These are phyloP conservation scores for Teratosphaeria pseudoeucalypti DNA, from an alignment of 2,329 filamentous ascomycete genomes.

Conservation along the genomic window DNA sequence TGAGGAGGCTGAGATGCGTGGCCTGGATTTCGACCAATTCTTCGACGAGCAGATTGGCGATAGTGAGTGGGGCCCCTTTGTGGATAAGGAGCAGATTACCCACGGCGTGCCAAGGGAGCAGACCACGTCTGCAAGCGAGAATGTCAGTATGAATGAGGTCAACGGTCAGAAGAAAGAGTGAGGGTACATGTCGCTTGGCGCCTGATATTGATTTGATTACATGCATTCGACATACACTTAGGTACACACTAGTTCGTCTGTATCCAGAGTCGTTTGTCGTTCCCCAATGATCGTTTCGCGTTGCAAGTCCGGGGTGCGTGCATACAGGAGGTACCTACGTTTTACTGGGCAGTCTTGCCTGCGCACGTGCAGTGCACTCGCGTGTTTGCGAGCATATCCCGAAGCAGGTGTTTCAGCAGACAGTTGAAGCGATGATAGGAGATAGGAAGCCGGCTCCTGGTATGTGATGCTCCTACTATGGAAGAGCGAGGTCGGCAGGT, in stretches of 20 bases:
- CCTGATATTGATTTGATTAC: neutral
- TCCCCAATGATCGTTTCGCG: neutral
- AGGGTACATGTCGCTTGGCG: neutral
- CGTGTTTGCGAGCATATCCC: neutral
- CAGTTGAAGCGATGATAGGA: too few relatives aligned
- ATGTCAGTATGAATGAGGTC: neutral
- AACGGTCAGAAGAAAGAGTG: neutral
- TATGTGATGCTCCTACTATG: too few relatives aligned
- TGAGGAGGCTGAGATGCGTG: conserved; percentile 46
- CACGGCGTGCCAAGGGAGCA: conserved; percentile 2
- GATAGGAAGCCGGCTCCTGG: too few relatives aligned
- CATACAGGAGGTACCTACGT: neutral
- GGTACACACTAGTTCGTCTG: neutral
- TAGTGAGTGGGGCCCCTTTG: conserved; percentile 13
- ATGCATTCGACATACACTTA: neutral
- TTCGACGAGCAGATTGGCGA: conserved; percentile 45
- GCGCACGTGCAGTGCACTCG: neutral
- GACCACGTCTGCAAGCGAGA: neutral
- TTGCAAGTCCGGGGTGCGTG: neutral
- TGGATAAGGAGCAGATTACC: conserved; percentile 1
- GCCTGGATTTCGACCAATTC: conserved; percentile 46
- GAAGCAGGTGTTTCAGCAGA: neutral
- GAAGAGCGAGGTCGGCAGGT: too few relatives aligned
- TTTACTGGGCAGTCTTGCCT: neutral
- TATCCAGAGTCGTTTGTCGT: neutral